Conservation (phyloP, 345 rosid genomes). For the Camelina laxa region DNA sequence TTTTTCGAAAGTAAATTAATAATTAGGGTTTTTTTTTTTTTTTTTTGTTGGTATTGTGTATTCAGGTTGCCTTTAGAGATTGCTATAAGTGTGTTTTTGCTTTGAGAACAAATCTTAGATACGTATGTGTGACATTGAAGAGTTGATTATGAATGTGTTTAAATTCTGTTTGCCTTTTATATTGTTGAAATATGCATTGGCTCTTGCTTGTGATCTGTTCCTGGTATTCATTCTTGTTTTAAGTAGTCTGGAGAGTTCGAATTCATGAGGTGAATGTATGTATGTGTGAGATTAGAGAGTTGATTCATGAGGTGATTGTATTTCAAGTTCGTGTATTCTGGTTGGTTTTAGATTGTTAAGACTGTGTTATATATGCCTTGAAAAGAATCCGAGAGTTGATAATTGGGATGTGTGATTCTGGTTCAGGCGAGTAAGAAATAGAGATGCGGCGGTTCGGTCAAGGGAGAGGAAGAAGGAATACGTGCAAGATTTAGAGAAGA, state of each 20-base stretch:
- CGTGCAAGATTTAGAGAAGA: constrained; percentile 77
- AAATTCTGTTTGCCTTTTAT: too few species aligned
- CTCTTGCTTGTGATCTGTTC: neutral
- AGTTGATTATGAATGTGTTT: neutral
- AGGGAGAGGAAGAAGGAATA: constrained; percentile 88
- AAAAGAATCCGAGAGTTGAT: neutral
- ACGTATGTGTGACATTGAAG: neutral
- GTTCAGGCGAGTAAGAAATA: constrained; percentile 79
- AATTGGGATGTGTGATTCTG: constrained; percentile 12
- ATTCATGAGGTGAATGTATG: neutral
- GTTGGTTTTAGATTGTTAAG: neutral
- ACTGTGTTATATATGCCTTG: neutral
- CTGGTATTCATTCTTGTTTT: neutral
- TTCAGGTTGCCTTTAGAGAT: constrained; percentile 1
- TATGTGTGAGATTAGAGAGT: neutral
- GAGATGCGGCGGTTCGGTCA: constrained; percentile 84
- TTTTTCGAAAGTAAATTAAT: neutral
- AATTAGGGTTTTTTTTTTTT: neutral
- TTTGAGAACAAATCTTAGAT: neutral
- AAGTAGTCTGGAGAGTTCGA: neutral
- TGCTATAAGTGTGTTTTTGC: neutral
- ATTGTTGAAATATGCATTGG: too few species aligned
- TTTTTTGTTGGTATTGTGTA: neutral
- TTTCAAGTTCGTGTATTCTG: neutral
- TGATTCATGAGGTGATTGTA: neutral